These are phyloP conservation scores for Ophiocytium majus DNA, from an alignment of 352 stramenopile species.

Conservation along the genomic window DNA sequence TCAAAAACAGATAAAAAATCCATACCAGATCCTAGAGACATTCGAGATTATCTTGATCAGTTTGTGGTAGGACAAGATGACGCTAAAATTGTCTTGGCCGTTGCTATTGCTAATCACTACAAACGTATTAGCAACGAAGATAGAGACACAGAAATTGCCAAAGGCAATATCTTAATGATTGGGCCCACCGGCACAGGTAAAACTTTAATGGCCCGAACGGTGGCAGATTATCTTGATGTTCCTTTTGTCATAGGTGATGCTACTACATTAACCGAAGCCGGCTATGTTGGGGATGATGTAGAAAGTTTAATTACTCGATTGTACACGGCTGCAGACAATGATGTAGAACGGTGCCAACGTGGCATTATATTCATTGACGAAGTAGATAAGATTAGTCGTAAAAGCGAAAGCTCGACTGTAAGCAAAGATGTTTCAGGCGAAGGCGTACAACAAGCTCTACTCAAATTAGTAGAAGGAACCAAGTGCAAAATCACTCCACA, in stretches of 20 bases:
- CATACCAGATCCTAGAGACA: too few species aligned
- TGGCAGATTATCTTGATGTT: conserved; percentile 89
- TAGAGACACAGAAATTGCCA: too few species aligned
- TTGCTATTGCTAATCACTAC: too few species aligned
- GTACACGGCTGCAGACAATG: conserved; percentile 89
- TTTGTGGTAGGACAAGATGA: too few species aligned
- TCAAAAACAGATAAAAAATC: too few species aligned
- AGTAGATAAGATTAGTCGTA: conserved; percentile 81
- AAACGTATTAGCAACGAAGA: too few species aligned
- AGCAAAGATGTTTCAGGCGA: conserved; percentile 94
- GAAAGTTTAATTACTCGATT: conserved; percentile 94
- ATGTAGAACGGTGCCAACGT: conserved; percentile 85
- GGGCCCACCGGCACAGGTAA: too few species aligned
- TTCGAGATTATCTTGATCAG: too few species aligned
- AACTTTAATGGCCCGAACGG: conserved; percentile 89
- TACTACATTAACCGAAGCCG: conserved; percentile 91
- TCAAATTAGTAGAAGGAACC: conserved; percentile 96
- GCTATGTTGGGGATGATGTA: conserved; percentile 96
- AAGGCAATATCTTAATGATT: too few species aligned
- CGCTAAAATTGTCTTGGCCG: too few species aligned
- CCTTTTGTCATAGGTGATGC: conserved; percentile 93
- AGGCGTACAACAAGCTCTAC: conserved; percentile 93
- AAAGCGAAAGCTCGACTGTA: conserved; percentile 78
- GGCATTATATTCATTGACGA: conserved; percentile 98
- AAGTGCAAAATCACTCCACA: conserved; percentile 93